Conservation (phyloP, 495 filamentous ascomycete species). For the Lophiotrema nucula region DNA sequence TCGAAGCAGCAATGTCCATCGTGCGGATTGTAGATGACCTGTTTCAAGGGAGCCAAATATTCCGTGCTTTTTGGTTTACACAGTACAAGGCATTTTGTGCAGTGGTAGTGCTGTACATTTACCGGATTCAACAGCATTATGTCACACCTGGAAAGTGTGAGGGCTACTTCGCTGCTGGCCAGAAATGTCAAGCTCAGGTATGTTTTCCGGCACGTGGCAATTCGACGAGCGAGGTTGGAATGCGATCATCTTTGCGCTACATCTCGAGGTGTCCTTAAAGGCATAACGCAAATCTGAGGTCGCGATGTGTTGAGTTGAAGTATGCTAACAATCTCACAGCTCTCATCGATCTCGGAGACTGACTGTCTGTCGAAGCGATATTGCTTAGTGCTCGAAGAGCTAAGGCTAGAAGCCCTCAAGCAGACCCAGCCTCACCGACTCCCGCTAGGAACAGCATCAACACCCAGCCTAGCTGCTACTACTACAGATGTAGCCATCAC, state of each 20-base stretch:
- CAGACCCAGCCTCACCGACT: constrained; percentile 7
- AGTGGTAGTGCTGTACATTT: constrained; percentile 24
- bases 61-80: constrained; percentile 28
- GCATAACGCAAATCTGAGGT: too few species aligned
- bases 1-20: constrained; percentile 23
- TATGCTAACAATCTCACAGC: too few species aligned
- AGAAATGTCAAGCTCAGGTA: constrained; percentile 20
- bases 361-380: constrained; percentile 21
- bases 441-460: background rate
- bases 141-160: constrained; percentile 21
- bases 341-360: constrained; percentile 3
- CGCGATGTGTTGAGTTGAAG: too few species aligned
- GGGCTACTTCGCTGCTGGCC: constrained; percentile 18
- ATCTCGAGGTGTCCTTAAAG: too few species aligned
- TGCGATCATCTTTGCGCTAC: too few species aligned
- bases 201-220: too few species aligned
- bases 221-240: too few species aligned
- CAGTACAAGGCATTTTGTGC: constrained; percentile 28
- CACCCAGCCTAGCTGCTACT: background rate
- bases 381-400: constrained; percentile 25
- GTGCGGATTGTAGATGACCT: constrained; percentile 20
- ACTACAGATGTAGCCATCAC: background rate
- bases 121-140: constrained; percentile 20
- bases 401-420: constrained; percentile 12
- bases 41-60: constrained; percentile 8